These are phyloP conservation scores for Galerina sulciceps DNA, from an alignment of 768 basidiomycete genomes.

Conservation along the genomic window DNA sequence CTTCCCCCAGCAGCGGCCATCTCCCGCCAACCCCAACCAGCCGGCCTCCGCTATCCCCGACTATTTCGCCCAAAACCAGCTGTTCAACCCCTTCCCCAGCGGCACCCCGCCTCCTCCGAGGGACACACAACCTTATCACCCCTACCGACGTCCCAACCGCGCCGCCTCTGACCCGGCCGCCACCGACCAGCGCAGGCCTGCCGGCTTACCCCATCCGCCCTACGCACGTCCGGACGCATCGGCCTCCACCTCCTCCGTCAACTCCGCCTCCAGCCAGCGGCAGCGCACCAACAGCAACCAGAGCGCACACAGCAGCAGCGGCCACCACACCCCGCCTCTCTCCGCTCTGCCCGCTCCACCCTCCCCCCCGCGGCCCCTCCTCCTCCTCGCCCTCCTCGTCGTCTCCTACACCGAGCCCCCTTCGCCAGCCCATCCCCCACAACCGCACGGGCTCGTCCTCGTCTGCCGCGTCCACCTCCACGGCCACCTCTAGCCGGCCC, in stretches of 20 bases:
- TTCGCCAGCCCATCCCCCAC: conserved; percentile 19
- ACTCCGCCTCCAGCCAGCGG: conserved; percentile 63
- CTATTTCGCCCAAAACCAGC: conserved; percentile 62
- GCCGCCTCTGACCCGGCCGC: conserved; percentile 41
- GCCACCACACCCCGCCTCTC: conserved; percentile 40
- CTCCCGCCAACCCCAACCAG: not conserved
- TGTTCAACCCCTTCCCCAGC: conserved; percentile 70
- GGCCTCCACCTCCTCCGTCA: conserved; percentile 77
- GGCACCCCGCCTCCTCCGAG: conserved; percentile 68
- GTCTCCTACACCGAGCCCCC: conserved; percentile 12
- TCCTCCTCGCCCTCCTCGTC: conserved; percentile 1
- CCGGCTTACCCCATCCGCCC: conserved; percentile 66
- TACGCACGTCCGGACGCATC: conserved; percentile 83
- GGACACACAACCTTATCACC: conserved; percentile 55
- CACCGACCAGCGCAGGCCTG: conserved; percentile 46
- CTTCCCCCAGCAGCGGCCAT: conserved; percentile 47
- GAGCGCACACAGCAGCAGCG: conserved; percentile 51
- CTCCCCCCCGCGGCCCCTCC: conserved; percentile 21
- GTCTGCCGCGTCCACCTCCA: conserved; percentile 50
- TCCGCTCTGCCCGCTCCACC: conserved; percentile 32
- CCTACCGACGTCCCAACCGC: conserved; percentile 75
- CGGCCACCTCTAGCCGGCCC: conserved; percentile 36
- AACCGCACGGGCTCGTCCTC: conserved; percentile 41
- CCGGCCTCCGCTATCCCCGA: conserved; percentile 36
- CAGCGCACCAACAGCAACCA: conserved; percentile 76